Evolutionary conservation across 257 asterid genomes (phyloP).

Genomic region (Anisodus tanguticus): DNA sequence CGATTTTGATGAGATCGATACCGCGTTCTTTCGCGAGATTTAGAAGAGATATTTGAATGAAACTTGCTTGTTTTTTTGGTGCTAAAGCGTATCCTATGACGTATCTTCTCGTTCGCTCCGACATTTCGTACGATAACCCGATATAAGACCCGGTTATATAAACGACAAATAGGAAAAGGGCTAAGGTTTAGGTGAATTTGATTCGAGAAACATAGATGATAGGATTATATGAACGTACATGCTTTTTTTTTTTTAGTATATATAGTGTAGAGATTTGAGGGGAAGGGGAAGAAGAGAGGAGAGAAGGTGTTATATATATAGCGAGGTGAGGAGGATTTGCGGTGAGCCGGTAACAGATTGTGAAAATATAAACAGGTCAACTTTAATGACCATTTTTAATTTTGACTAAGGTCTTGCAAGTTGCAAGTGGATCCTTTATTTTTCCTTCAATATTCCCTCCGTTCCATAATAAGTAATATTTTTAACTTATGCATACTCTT

Average conservation of each 20-base stretch:
- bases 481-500: no score
- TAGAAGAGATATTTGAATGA: constrained; percentile 61
- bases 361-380: background rate
- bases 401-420: background rate
- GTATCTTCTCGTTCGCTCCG: constrained; percentile 51
- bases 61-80: constrained; percentile 70
- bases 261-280: background rate
- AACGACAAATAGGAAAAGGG: background rate
- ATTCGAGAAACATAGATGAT: background rate
- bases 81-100: constrained; percentile 78
- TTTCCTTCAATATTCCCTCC: no score
- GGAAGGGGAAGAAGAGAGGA: background rate
- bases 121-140: constrained; percentile 30
- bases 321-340: background rate
- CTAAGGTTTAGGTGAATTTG: background rate
- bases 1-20: constrained; percentile 73
- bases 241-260: background rate
- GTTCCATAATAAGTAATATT: no score
- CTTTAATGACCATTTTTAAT: background rate
- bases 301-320: background rate
- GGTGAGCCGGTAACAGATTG: background rate
- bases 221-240: background rate
- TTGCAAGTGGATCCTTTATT: no score
- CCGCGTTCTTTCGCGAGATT: constrained; percentile 61
- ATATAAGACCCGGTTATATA: background rate